Base-by-base conservation (phyloP, 306 rosid species). In the Castanea mollissima region DNA sequence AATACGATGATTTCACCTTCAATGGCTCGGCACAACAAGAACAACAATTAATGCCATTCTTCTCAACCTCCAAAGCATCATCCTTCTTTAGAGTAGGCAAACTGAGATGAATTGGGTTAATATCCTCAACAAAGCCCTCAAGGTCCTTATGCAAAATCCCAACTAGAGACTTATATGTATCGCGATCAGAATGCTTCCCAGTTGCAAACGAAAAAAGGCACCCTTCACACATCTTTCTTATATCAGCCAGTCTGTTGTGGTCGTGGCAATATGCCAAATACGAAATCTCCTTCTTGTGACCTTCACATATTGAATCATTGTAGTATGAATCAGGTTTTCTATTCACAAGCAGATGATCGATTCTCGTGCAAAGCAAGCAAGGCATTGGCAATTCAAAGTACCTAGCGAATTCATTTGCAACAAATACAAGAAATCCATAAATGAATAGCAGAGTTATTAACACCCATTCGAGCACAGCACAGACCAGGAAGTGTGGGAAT, bases 161-260 rank as follows among this genome's bases (percentile, higher is more conserved):
- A 2, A 92, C 90, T 1, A 92, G 95, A 25, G 98, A 91, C 73
- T 90, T 95, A 75, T 93, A 89, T 2, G 94, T 87, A 71, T 86
- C 90, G 21, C 87, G 83, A 56, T 91, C 91, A 0, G 94, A 88
- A 73, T 94, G 95, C 70, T 76, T 91, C 67, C 89, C 91, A 0
- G 92, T 90, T 9, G 98, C 98, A 35, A 93, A 93, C 0, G 99
- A 93, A 62, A 95, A 94, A 20, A 95, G 86, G 60, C 99, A 95
- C 1, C 86, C 83, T 78, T 95, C 99, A 11, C 97, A 95, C 98
- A 95, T 91, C 41, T 80, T 90, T 55, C 90, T 82, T 38, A 92
- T 89, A 38, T 95, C 93, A 3, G 93, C 81, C 25, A 95, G 86
- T 56, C 89, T 91, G 84, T 85, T 86, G 88, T 95, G 99, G 68